Conservation (phyloP, 1,284 basidiomycete species). For the Pascua sp. region DNA sequence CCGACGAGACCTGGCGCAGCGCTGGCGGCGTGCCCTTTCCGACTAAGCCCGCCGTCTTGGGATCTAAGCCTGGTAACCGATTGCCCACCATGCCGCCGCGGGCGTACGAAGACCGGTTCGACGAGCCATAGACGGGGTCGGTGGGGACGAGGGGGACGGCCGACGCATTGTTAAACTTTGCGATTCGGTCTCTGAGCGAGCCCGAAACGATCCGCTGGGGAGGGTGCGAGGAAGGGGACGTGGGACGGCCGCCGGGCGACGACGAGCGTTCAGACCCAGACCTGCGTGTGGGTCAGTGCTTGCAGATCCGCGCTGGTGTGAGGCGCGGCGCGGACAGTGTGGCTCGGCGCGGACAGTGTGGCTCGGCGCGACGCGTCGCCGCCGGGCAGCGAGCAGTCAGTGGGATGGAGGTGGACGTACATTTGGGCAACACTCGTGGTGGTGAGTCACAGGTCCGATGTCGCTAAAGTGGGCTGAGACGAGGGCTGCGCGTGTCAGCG, state of each 20-base stretch:
- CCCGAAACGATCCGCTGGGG: constrained; percentile 34
- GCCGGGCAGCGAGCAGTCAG: too few species aligned
- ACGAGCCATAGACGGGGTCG: constrained; percentile 27
- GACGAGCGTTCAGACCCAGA: constrained; percentile 15
- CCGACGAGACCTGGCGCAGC: constrained; percentile 33
- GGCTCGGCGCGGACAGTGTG: too few species aligned
- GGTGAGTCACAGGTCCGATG: too few species aligned
- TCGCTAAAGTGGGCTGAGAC: too few species aligned
- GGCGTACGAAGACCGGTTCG: constrained; percentile 15
- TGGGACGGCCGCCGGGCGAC: constrained; percentile 5
- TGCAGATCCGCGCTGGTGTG: too few species aligned
- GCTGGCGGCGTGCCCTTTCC: constrained; percentile 6
- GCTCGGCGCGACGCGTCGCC: too few species aligned
- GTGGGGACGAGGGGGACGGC: constrained; percentile 37
- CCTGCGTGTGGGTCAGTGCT: too few species aligned
- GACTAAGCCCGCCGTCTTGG: constrained; percentile 35
- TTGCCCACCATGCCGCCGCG: constrained; percentile 44
- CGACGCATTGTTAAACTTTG: constrained; percentile 46
- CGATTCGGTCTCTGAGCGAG: constrained; percentile 48
- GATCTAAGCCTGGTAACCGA: constrained; percentile 42
- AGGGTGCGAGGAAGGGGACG: constrained; percentile 11
- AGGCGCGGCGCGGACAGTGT: too few species aligned
- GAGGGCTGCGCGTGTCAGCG: too few species aligned
- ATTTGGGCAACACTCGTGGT: too few species aligned
- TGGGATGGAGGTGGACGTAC: too few species aligned